Percentiles rank a stretch among this genome's conserved stretches.
phyloP scores from a whole-genome alignment of 1,139 yeast genomes.

The Candida anutae region DNA sequence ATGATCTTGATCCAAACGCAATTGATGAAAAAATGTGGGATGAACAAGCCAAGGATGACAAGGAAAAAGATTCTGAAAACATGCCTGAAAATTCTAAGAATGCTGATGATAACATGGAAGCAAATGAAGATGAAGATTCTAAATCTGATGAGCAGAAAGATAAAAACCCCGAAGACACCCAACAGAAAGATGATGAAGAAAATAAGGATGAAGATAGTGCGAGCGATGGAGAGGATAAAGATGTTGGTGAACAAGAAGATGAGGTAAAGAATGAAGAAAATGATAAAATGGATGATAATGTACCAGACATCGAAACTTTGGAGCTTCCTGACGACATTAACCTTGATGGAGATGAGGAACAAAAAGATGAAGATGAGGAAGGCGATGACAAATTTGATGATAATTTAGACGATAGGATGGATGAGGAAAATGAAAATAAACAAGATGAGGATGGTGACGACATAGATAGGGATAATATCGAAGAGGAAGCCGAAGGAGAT shows the following conservation, averaged over 20 bases:
- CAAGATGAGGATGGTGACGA: constrained; percentile 11
- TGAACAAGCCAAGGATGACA: constrained; percentile 74
- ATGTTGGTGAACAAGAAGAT: constrained; percentile 74
- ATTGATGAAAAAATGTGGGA: constrained; percentile 99
- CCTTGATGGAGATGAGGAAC: constrained; percentile 64
- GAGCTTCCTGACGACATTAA: constrained; percentile 85
- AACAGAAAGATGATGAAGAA: constrained; percentile 26
- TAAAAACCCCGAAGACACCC: constrained; percentile 24
- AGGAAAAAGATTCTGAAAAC: constrained; percentile 66
- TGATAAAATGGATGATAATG: constrained; percentile 62
- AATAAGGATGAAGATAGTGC: constrained; percentile 27
- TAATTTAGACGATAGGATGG: constrained; percentile 21
- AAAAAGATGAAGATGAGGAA: constrained; percentile 39
- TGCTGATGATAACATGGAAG: constrained; percentile 56
- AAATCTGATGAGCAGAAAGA: constrained; percentile 25
- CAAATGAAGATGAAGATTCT: constrained; percentile 45
- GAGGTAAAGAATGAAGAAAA: constrained; percentile 66
- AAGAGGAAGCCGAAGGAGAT: constrained; percentile 12
- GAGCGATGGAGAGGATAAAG: constrained; percentile 49
- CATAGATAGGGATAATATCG: constrained; percentile 11
- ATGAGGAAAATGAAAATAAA: constrained; percentile 7
- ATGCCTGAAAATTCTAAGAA: constrained; percentile 49
- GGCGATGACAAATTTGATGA: constrained; percentile 28
- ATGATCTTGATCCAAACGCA: constrained; percentile 89
- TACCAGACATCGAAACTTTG: constrained; percentile 74